A percentile compares a stretch with the other conserved stretches of the same genome.
Conservation (phyloP, 1,139 yeast species). For the Geotrichum macrosporum region DNA sequence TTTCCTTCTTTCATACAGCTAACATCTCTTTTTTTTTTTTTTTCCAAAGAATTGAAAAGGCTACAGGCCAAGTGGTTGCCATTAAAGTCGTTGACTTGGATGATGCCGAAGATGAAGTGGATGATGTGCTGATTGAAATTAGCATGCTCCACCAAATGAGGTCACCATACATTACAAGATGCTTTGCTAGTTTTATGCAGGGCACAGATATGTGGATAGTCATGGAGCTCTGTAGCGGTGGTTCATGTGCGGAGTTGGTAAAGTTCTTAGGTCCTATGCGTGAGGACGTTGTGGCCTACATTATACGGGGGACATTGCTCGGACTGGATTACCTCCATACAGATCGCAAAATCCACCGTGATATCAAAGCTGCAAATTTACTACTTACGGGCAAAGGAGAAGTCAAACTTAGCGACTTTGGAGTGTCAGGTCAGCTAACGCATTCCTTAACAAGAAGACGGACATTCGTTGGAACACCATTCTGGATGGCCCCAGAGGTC, state of each 20-base stretch:
- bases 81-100: constrained; percentile 66
- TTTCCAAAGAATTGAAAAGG: constrained; percentile 33
- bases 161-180: constrained; percentile 59
- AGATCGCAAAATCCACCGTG: constrained; percentile 81
- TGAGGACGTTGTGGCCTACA: constrained; percentile 18
- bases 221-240: constrained; percentile 93
- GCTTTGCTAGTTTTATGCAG: constrained; percentile 57
- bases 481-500: constrained; percentile 99
- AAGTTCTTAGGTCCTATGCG: constrained; percentile 17
- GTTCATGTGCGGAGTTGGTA: constrained; percentile 71
- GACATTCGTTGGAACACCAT: constrained; percentile 97
- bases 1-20: no score
- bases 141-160: constrained; percentile 61
- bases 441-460: constrained; percentile 71
- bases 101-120: constrained; percentile 71
- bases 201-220: constrained; percentile 76
- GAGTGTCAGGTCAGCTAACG: constrained; percentile 84
- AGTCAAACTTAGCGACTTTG: constrained; percentile 95
- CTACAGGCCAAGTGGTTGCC: constrained; percentile 53
- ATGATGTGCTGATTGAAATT: constrained; percentile 66
- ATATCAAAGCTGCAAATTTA: constrained; percentile 80
- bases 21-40: no score
- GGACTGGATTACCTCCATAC: constrained; percentile 70
- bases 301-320: constrained; percentile 50
- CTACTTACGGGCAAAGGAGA: constrained; percentile 62